A percentile compares a stretch with the other conserved stretches of the same genome.
Evolutionary conservation across 176 grass and related monocot species (phyloP).

Genomic region (Chloris gayana): DNA sequence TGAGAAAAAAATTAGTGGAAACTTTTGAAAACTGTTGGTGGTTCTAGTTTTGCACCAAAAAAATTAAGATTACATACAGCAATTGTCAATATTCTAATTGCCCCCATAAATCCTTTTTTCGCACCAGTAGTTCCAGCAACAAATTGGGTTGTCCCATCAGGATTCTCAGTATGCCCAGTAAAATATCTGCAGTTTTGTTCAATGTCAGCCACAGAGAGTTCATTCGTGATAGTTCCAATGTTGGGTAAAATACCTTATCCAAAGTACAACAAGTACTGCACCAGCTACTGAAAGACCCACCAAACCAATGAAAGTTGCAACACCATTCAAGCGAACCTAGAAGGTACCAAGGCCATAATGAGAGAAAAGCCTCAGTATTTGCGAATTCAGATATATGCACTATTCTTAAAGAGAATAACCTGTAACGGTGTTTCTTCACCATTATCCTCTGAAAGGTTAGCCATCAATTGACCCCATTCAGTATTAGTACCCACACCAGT

Average conservation of each 20-base stretch:
- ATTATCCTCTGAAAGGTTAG: slow-evolving; percentile 96
- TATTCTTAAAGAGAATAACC: slow-evolving; percentile 59
- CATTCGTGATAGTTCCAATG: slow-evolving; percentile 29
- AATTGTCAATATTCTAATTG: slow-evolving; percentile 92
- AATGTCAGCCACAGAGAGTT: slow-evolving; percentile 29
- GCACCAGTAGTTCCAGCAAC: slow-evolving; percentile 62
- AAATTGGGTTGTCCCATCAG: slow-evolving; percentile 87
- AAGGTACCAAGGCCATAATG: slow-evolving; percentile 7
- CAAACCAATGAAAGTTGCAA: slow-evolving; percentile 95
- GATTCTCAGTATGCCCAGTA: slow-evolving; percentile 78
- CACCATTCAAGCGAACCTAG: slow-evolving; percentile 96
- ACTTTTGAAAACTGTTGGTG: slow-evolving; percentile 28
- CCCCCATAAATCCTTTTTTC: slow-evolving; percentile 81
- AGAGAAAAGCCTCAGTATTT: slow-evolving; percentile 31
- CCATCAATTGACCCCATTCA: slow-evolving; percentile 99
- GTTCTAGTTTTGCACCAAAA: slow-evolving; percentile 14
- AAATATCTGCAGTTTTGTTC: slow-evolving; percentile 70
- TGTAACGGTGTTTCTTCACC: slow-evolving; percentile 98
- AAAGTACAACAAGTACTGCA: slow-evolving; percentile 78
- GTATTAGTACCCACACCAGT: slow-evolving; percentile 90
- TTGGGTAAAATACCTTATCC: slow-evolving; percentile 66
- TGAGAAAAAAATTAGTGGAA: slow-evolving; percentile 34
- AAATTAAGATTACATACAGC: slow-evolving; percentile 68
- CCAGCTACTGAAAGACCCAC: slow-evolving; percentile 88
- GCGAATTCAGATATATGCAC: slow-evolving; percentile 31